Evolutionary conservation across 345 rosid species (phyloP), one percentile per base, ranked within the genome.

Genomic region (Stellera chamaejasme): DNA sequence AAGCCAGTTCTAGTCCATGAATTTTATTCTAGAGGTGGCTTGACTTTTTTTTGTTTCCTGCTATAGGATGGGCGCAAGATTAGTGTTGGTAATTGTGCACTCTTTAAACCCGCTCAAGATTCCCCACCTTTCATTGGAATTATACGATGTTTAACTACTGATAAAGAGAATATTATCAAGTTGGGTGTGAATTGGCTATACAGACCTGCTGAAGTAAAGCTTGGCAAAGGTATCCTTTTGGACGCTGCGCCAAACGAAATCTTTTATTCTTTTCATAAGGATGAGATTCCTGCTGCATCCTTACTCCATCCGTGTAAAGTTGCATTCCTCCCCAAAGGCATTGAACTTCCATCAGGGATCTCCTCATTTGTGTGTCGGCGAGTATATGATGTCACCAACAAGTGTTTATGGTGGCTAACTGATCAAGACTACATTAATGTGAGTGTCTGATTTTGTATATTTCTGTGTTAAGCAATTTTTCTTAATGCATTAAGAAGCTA

Each of bases 241-340:
- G 98, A 88, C 50, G 86, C 94, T 61, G 79, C 71, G 80, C 97
- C 98, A 6, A 92, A 92, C 91, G 91, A 92, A 73, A 48, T 92
- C 58, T 92, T 92, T 54, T 92, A 84, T 64, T 92, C 98, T 69
- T 88, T 92, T 78, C 96, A 92, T 54, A 66, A 84, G 93, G 98
- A 86, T 86, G 84, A 78, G 71, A 92, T 78, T 73, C 80, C 88
- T 59, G 90, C 93, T 71, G 93, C 79, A 64, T 88, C 93, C 0
- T 62, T 92, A 70, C 78, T 92, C 25, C 99, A 93, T 75, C 97
- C 86, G 11, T 93, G 99, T 81, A 93, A 93, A 81, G 94, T 93
- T 69, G 71, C 91, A 69, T 93, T 93, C 65, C 94, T 93, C 61
- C 87, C 82, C 9, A 84, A 76, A 82, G 94, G 85, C 41, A 64